Evolutionary conservation across 768 basidiomycete species (phyloP), one percentile per base, ranked within the genome.

Genomic region (Mycena chlorophos): DNA sequence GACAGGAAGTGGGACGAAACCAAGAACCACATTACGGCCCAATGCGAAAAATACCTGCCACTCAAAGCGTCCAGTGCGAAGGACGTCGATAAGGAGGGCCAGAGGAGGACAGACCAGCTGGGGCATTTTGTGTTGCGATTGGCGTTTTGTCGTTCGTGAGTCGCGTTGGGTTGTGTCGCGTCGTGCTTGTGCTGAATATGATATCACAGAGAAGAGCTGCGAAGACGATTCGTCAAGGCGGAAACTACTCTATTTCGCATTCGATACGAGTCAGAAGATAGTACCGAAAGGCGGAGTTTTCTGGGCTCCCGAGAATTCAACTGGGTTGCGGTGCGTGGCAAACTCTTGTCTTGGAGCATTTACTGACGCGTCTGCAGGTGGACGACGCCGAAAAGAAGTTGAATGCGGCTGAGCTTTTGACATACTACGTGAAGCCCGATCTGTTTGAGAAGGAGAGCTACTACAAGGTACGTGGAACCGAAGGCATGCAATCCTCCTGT

Each of bases 131-230:
- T 98, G 12, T 75, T 98, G 58, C 76, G 97, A 48, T 78, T 99
- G 37, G 95, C 97, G 5, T 98, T 99, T 72, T 97, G 95, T 73
- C 85, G 93, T 54, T 93, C 94, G 95, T 98, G 72, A 68, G 94
- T 85, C 27, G 29, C 23, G 48, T 31, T 56, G 19, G 29, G 17
- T 38, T 27, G 29, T 43, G 28, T 31, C 39, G 20, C 20, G 27
- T 54, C 27, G 19, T 38, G 20, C 37, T 40, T 25, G 37, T 45
- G 12, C 40, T 54, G 50, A 34, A 34, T 49, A 52, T 10, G 53
- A 54, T 37, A 23, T 51, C 30, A 28, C 57, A 98, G 95, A 30
- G 95, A 97, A 64, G 96, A 99, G 46, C 78, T 99, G 31, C 78
- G 95, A 54, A 77, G 84, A 38, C 81, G 95, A 47, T 99, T 96